Evolutionary conservation across 805 yeast genomes (phyloP).

Genomic region (Sugiyamaella marilandica): DNA sequence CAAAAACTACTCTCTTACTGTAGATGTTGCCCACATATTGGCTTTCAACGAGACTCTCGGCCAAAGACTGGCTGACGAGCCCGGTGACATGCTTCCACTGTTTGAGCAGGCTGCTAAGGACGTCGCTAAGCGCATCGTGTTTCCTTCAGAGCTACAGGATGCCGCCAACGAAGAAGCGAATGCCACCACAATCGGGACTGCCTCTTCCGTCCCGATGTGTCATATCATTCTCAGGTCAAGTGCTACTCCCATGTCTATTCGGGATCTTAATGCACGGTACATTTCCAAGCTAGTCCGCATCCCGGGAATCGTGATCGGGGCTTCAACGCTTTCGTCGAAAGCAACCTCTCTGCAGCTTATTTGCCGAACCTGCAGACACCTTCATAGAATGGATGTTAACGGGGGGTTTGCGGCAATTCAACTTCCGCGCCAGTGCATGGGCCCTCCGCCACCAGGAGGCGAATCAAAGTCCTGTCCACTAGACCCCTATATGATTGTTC

Average conservation of each 20-base stretch:
- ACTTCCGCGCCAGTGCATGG: slow-evolving; percentile 64
- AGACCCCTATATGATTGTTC: slow-evolving; percentile 90
- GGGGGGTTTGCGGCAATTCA: slow-evolving; percentile 68
- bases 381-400: slow-evolving; percentile 55
- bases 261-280: slow-evolving; percentile 81
- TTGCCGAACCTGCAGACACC: slow-evolving; percentile 85
- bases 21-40: slow-evolving; percentile 78
- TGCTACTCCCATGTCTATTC: slow-evolving; percentile 64
- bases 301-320: slow-evolving; percentile 88
- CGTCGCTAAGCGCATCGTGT: slow-evolving; percentile 66
- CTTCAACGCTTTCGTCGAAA: slow-evolving; percentile 82
- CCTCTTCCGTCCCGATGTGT: slow-evolving; percentile 59
- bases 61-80: slow-evolving; percentile 78
- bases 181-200: slow-evolving; percentile 32
- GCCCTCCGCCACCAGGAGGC: slow-evolving; percentile 44
- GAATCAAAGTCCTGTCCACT: slow-evolving; percentile 67
- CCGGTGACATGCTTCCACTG: slow-evolving; percentile 74
- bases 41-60: slow-evolving; percentile 86
- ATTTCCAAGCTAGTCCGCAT: slow-evolving; percentile 86
- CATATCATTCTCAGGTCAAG: slow-evolving; percentile 75
- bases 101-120: slow-evolving; percentile 58
- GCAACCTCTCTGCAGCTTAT: slow-evolving; percentile 79
- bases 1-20: slow-evolving; percentile 64
- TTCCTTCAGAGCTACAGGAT: slow-evolving; percentile 20
- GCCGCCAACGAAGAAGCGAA: slow-evolving; percentile 38